Percentiles rank a stretch among this genome's conserved stretches.
Evolutionary conservation across 495 filamentous ascomycete genomes (phyloP).

Genomic region (Tuber umbilicatum): DNA sequence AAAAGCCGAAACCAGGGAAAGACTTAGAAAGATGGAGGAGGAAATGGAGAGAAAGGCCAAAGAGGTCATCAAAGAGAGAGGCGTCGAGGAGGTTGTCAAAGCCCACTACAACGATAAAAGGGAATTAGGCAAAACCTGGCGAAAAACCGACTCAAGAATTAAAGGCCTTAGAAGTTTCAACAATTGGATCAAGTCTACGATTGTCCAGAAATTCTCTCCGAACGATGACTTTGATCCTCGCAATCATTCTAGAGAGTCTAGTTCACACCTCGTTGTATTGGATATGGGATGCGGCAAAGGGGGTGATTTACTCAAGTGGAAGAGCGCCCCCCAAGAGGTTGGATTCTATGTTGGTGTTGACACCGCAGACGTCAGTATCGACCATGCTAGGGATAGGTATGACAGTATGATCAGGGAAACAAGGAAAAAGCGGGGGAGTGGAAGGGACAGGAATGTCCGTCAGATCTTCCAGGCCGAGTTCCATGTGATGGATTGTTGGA

Average conservation of each 20-base stretch:
- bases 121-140: slow-evolving; percentile 86
- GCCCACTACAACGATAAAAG: slow-evolving; percentile 97
- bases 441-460: slow-evolving; percentile 50
- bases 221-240: slow-evolving; percentile 65
- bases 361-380: slow-evolving; percentile 82
- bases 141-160: slow-evolving; percentile 84
- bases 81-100: slow-evolving; percentile 75
- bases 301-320: slow-evolving; percentile 92
- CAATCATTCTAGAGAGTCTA: slow-evolving; percentile 39
- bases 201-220: slow-evolving; percentile 94
- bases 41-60: slow-evolving; percentile 28
- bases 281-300: slow-evolving; percentile 97
- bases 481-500: slow-evolving; percentile 81
- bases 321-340: slow-evolving; percentile 74
- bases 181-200: slow-evolving; percentile 95
- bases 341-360: slow-evolving; percentile 88
- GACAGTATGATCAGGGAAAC: slow-evolving; percentile 53
- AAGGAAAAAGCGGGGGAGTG: slow-evolving; percentile 51
- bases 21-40: slow-evolving; percentile 60
- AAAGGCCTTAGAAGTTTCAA: slow-evolving; percentile 92
- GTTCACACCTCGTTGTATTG: slow-evolving; percentile 61
- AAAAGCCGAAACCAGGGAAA: slow-evolving; percentile 60
- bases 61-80: slow-evolving; percentile 46
- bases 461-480: slow-evolving; percentile 77
- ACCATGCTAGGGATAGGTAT: slow-evolving; percentile 82